Base-by-base conservation (phyloP, 164 flowering plant genomes). In the Magnolia changhungtana region DNA sequence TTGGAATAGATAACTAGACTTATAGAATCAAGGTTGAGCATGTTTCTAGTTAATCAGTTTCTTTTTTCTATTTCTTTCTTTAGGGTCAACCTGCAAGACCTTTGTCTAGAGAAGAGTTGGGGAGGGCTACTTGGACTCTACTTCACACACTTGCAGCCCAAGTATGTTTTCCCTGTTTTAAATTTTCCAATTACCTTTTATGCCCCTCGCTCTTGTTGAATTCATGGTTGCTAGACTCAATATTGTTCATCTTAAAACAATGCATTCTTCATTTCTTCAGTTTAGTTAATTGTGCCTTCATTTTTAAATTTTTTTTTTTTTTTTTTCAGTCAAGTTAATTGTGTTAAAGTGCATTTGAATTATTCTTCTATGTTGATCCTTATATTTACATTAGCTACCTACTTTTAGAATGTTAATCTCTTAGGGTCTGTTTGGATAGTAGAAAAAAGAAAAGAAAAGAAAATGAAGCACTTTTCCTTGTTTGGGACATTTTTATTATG, bases 131-230 rank as follows among this genome's bases (percentile, higher is more conserved):
- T 31, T 96, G 98, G 98, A 96, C 99, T 65, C 86, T 96, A 76
- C 96, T 94, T 76, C 99, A 96, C 84, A 94, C 95, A 61, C 90
- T 96, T 76, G 99, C 84, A 70, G 98, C 98, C 76, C 98, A 93
- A 96, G 96, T 95, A 23, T 73, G 50, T 24, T 69, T 52, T 71
- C 70, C n/a, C n/a, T 18, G 51, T 7, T 6, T 55, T 19, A 37
- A 1, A 59, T 19, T 19, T 49, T 63, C 1, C 20, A 24, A 45
- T 13, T 10, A 29, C 19, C 6, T 19, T 29, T 16, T 49, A 50
- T 19, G 3, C 19, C 67, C 45, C 61, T 21, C 13, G 20, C 16
- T n/a, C 73, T 37, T 6, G 6, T 37, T 37, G 45, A 37, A 37
- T 37, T 37, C 45, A 37, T 37, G 45, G 45, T 37, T 37, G 45